Evolutionary conservation across 306 rosid genomes (phyloP), one percentile per base, ranked within the genome.

Genomic region (Malus fusca): DNA sequence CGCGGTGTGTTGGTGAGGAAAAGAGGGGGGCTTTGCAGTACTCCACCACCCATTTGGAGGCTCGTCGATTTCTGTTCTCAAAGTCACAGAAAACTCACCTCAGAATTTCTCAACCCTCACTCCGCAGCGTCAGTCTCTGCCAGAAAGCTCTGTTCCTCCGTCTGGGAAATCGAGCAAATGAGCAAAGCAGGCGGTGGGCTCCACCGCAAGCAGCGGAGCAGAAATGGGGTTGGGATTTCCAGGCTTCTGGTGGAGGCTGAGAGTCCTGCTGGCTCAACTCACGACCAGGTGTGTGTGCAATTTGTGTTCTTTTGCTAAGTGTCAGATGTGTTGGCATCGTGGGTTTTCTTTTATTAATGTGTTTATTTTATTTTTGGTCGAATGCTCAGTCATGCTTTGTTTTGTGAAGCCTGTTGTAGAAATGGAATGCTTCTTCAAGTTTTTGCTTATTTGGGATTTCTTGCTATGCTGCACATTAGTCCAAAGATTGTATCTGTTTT

Each of bases 21-120:
- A 87, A 86, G 81, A 68, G 90, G 85, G 51, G 88, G 84, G 17
- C 76, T 82, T 55, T 85, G 63, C 80, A 90, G 59, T 79, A 92
- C 97, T 67, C 96, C 97, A 70, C 86, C 93, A 59, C 97, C 90
- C 11, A 77, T 87, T 74, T 92, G 97, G 97, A 87, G 91, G 84
- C 92, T 92, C 55, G 85, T 82, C 64, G 85, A 82, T 53, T 69
- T 78, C 25, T 73, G 81, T 82, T 35, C 30, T 14, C 40, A 22
- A 37, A 70, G 63, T 40, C 46, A 26, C 61, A 51, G 42, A 74
- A 79, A 75, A 52, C 69, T 52, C 23, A 48, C 43, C 77, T 70
- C 73, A n/a, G 89, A 91, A 56, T 91, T 90, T 31, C 86, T 89
- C 65, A 69, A 77, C 80, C 74, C 74, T 64, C 75, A 78, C 66